A percentile compares a stretch with the other conserved stretches of the same genome.
These are phyloP conservation scores for Ocimum tenuiflorum DNA, from an alignment of 257 asterid genomes.

Conservation along the genomic window DNA sequence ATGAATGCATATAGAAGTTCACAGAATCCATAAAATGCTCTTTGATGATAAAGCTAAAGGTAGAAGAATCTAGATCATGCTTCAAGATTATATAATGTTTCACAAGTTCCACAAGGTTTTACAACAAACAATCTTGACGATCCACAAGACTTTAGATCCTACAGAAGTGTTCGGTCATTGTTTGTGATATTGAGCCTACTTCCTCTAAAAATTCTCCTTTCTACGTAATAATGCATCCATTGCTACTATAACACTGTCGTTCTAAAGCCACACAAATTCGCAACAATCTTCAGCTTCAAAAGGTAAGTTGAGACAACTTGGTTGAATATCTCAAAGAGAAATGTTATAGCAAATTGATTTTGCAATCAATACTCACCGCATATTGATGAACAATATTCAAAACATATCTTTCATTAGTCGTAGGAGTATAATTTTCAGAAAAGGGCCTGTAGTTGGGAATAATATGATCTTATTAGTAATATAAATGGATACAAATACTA, in stretches of 20 bases:
- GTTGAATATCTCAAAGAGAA: not conserved
- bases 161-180: not conserved
- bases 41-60: not conserved
- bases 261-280: not conserved
- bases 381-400: conserved; percentile 63
- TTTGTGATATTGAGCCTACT: not conserved
- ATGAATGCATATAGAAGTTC: not conserved
- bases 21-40: not conserved
- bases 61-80: not conserved
- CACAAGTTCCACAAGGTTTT: not conserved
- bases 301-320: not conserved
- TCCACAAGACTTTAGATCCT: not conserved
- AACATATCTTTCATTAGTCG: conserved; percentile 48
- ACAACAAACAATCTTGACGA: not conserved
- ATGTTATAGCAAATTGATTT: not conserved
- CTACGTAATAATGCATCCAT: not conserved
- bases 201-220: not conserved
- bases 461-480: conserved; percentile 18
- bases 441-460: conserved; percentile 61
- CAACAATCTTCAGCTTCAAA: not conserved
- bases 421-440: conserved; percentile 56
- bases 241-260: not conserved
- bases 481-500: not conserved
- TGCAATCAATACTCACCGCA: conserved; percentile 48
- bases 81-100: not conserved